phyloP scores from a whole-genome alignment of 306 rosid species.

The Vicia villosa region DNA sequence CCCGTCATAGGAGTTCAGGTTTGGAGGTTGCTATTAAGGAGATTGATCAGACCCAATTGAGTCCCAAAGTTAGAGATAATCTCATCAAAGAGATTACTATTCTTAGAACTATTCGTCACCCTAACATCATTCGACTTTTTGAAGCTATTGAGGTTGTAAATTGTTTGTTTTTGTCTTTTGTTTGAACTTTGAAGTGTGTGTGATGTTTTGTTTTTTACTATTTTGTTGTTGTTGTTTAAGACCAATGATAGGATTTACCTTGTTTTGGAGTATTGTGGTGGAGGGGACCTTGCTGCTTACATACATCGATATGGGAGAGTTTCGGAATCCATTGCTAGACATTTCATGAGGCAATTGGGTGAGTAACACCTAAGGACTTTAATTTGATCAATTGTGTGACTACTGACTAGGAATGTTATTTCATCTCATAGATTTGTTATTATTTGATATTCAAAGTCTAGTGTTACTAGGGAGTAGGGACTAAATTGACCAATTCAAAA shows the following conservation, averaged over 20 bases:
- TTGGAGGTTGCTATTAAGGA: conserved; percentile 79
- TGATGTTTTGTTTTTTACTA: not conserved
- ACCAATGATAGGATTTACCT: conserved; percentile 81
- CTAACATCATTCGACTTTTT: conserved; percentile 74
- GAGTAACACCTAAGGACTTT: conserved; percentile 21
- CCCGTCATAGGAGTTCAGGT: conserved; percentile 78
- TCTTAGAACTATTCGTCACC: conserved; percentile 77
- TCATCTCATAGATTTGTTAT: not conserved
- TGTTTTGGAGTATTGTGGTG: conserved; percentile 92
- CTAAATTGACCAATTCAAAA: not conserved
- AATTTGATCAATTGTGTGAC: not conserved
- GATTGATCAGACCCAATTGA: conserved; percentile 64
- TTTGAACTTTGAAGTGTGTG: not conserved
- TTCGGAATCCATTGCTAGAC: conserved; percentile 73
- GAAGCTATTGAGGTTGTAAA: conserved; percentile 61
- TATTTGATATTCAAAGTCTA: not conserved
- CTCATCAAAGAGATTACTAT: conserved; percentile 82
- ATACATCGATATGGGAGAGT: conserved; percentile 66
- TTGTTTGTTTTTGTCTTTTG: not conserved
- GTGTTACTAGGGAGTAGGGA: conserved; percentile 4
- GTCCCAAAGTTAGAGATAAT: conserved; percentile 70
- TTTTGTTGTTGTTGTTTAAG: conserved; percentile 38
- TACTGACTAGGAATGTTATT: not conserved
- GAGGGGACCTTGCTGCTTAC: conserved; percentile 83
- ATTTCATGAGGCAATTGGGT: conserved; percentile 96